Percentiles rank a stretch among this genome's conserved stretches.
Evolutionary conservation across 768 basidiomycete species (phyloP).

Genomic region (Lepiota brunneoincarnata): DNA sequence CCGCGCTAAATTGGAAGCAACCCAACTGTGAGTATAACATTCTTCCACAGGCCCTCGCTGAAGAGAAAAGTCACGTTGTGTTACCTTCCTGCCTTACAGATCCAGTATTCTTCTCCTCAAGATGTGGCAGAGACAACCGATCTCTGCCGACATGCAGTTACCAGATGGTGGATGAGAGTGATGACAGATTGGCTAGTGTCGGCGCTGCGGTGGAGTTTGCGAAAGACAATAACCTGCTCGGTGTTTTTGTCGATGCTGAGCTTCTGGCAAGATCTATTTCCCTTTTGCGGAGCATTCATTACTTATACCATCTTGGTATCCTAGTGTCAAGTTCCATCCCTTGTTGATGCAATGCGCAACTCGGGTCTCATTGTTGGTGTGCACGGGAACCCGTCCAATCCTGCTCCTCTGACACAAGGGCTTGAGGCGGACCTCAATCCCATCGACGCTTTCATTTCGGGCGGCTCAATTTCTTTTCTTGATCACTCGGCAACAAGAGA

Average conservation of each 20-base stretch:
- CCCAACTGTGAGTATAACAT: conserved; percentile 76
- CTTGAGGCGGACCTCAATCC: conserved; percentile 42
- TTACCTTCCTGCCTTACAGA: conserved; percentile 41
- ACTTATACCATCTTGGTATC: neutral
- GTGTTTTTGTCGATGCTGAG: conserved; percentile 84
- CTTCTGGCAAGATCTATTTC: conserved; percentile 62
- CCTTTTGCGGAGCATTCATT: conserved; percentile 1
- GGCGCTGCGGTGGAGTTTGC: conserved; percentile 93
- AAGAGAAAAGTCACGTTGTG: neutral
- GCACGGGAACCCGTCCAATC: conserved; percentile 57
- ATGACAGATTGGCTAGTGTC: conserved; percentile 59
- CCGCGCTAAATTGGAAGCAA: conserved; percentile 97
- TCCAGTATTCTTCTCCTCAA: conserved; percentile 92
- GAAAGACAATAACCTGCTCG: conserved; percentile 87
- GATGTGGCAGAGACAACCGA: conserved; percentile 65
- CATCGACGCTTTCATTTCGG: conserved; percentile 67
- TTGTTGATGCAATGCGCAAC: conserved; percentile 86
- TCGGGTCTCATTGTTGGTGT: conserved; percentile 86
- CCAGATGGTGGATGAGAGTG: conserved; percentile 31
- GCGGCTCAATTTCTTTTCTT: conserved; percentile 65
- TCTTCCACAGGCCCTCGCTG: conserved; percentile 3
- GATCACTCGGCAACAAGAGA: conserved; percentile 41
- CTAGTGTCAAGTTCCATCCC: conserved; percentile 84
- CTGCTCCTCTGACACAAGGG: conserved; percentile 29
- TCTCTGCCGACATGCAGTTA: conserved; percentile 31